phyloP scores from a whole-genome alignment of 306 rosid species.

The Ziziphus jujuba region DNA sequence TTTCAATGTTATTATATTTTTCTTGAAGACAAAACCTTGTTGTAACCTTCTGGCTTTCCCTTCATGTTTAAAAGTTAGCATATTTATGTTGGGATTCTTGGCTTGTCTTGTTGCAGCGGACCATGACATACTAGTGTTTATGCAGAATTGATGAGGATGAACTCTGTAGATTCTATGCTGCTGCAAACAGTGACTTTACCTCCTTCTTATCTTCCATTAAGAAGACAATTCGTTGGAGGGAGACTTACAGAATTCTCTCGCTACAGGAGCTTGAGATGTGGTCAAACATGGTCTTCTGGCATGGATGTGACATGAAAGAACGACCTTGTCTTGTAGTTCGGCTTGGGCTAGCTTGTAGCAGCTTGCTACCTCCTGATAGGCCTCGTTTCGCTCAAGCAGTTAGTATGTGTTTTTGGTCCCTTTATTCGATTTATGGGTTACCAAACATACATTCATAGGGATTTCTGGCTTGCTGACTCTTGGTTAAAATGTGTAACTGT shows the following conservation, averaged over 20 bases:
- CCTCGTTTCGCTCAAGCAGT: conserved; percentile 81
- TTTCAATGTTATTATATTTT: not conserved
- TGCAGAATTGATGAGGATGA: conserved; percentile 79
- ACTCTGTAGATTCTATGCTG: conserved; percentile 66
- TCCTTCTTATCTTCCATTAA: conserved; percentile 65
- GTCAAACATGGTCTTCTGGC: conserved; percentile 84
- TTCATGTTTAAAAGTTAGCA: conserved; percentile 25
- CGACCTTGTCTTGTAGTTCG: conserved; percentile 82
- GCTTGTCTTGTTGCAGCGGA: conserved; percentile 40
- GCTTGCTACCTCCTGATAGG: conserved; percentile 60
- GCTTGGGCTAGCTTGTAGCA: conserved; percentile 70
- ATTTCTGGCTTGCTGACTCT: not conserved
- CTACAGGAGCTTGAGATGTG: conserved; percentile 71
- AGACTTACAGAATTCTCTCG: conserved; percentile 66
- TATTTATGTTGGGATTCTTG: conserved; percentile 36
- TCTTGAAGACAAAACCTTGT: not conserved
- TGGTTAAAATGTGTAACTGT: not conserved
- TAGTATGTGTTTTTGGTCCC: conserved; percentile 47
- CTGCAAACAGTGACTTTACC: conserved; percentile 62
- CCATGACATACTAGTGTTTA: conserved; percentile 59
- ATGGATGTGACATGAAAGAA: conserved; percentile 68
- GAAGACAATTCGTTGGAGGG: conserved; percentile 78
- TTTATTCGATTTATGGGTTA: not conserved
- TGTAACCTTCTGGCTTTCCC: not conserved
- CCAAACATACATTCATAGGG: not conserved